Base-by-base conservation (phyloP, 345 rosid genomes). In the Dovyalis caffra region DNA sequence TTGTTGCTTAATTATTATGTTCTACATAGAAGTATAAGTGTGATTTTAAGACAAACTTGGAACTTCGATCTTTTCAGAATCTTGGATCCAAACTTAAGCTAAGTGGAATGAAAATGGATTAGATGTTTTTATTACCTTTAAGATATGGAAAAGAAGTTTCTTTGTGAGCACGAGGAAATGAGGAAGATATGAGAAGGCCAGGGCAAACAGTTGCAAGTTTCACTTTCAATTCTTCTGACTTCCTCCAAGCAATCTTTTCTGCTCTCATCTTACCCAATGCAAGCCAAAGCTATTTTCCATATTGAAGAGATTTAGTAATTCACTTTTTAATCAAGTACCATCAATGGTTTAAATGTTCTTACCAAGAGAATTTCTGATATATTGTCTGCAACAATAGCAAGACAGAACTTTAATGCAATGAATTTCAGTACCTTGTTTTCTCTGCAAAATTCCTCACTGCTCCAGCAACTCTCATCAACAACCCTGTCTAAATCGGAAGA, bases 251-350 rank as follows among this genome's bases (percentile, higher is more conserved):
- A 38, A 69, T 70, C 66, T 78, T 80, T 78, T 85, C 87, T 10
- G 87, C 87, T 74, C 15, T 26, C 8, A 80, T 77, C 77, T 79
- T 82, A 2, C 87, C 87, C 71, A 85, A 37, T 31, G 87, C 87
- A 51, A 80, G 68, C 87, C 87, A 85, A 15, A 82, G 73, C 87
- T 85, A 80, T 49, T 64, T 10, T 60, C 58, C 73, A 60, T 32
- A 32, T 58, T n/a, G 40, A 51, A 11, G 34, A 40, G 69, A 63
- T 12, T 29, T 9, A 14, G 1, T 16, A 31, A 29, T 26, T 71
- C 15, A 26, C 20, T 15, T 25, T 57, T 37, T 51, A 8, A 51
- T 20, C 25, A 21, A 6, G 57, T 51, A 51, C n/a, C 57, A 51
- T 20, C n/a, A 51, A 51, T 21, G 57, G 57, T 51, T 43, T 43